Base-by-base conservation (phyloP, 176 grass and related monocot species). In the Panicum miliaceum region DNA sequence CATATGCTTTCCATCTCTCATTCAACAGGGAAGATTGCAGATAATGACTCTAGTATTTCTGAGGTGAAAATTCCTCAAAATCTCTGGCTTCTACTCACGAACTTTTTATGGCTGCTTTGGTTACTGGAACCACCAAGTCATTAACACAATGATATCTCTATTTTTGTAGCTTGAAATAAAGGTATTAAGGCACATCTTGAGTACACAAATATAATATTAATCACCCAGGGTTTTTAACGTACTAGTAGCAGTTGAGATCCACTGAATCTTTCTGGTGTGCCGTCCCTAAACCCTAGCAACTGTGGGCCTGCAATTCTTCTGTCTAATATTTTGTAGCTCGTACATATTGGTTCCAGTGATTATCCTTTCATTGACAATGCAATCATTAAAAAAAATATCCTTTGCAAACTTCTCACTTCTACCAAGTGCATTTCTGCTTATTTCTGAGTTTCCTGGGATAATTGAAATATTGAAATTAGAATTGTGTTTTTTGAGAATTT, bases 1-100 rank as follows among this genome's bases (percentile, higher is more conserved):
- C 89, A 94, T 85, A 64, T 97, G 52, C 19, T 83, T 52, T 88
- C 81, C 12, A 61, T 91, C 20, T 91, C 86, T 56, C 64, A 68
- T 84, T 79, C 86, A 81, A 81, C 15, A 22, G 61, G 15, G 18
- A 91, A 86, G 48, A 73, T 56, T 34, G 58, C 64, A 74, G 75
- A 87, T 89, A 42, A 58, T 54, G 47, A 54, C 20, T 87, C 84
- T 60, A 83, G 82, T 79, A 89, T 89, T 76, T 84, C 48, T 68
- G 93, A 95, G 93, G 93, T 95, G n/a, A 83, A 79, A n/a, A 10
- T 46, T 27, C 76, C 45, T 70, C 41, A 54, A 81, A 8, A 52
- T 43, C 43, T 73, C 18, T 12, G 1, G 12, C 63, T 84, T 63
- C 16, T 59, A 58, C 53, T 59, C 23, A 9, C 58, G 27, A 27